A percentile compares a stretch with the other conserved stretches of the same genome.
phyloP scores from a whole-genome alignment of 1,284 basidiomycete genomes.

The Fomitopsis palustris region DNA sequence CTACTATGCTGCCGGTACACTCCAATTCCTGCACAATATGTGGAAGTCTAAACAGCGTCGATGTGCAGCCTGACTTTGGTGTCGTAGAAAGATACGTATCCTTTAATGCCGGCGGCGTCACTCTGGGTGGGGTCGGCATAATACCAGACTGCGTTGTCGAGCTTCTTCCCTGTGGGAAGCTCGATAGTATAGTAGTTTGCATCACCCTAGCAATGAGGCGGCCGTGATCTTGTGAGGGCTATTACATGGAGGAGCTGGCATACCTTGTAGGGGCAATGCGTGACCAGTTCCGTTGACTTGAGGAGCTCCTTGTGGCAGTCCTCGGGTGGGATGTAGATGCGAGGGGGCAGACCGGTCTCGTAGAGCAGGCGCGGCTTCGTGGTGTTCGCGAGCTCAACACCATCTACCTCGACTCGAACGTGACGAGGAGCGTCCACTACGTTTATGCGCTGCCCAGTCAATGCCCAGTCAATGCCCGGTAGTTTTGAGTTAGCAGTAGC shows the following conservation, averaged over 20 bases:
- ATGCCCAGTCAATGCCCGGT: too few relatives aligned
- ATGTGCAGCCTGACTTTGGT: slow-evolving; percentile 65
- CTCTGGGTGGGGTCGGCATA: slow-evolving; percentile 51
- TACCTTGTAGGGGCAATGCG: slow-evolving; percentile 65
- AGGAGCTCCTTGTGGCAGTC: slow-evolving; percentile 53
- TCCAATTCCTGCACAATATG: background rate
- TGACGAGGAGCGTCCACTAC: slow-evolving; percentile 57
- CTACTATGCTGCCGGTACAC: too few relatives aligned
- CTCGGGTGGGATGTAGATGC: slow-evolving; percentile 59
- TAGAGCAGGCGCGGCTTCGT: slow-evolving; percentile 49
- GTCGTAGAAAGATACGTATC: slow-evolving; percentile 60
- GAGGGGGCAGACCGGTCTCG: slow-evolving; percentile 52
- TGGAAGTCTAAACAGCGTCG: slow-evolving; percentile 49
- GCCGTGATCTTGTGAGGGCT: slow-evolving; percentile 1
- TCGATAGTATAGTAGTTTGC: slow-evolving; percentile 57
- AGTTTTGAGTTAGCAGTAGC: too few relatives aligned
- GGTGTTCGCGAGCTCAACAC: slow-evolving; percentile 60
- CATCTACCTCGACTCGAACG: slow-evolving; percentile 56
- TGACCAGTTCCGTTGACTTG: slow-evolving; percentile 40
- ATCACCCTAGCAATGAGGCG: slow-evolving; percentile 41
- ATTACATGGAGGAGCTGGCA: slow-evolving; percentile 11
- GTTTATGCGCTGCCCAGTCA: slow-evolving; percentile 48
- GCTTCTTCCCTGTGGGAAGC: slow-evolving; percentile 39
- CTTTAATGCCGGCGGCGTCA: slow-evolving; percentile 41
- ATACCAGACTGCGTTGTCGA: slow-evolving; percentile 59